Evolutionary conservation across 2,329 filamentous ascomycete species (phyloP).

Genomic region (Decorospora gaudefroyi): DNA sequence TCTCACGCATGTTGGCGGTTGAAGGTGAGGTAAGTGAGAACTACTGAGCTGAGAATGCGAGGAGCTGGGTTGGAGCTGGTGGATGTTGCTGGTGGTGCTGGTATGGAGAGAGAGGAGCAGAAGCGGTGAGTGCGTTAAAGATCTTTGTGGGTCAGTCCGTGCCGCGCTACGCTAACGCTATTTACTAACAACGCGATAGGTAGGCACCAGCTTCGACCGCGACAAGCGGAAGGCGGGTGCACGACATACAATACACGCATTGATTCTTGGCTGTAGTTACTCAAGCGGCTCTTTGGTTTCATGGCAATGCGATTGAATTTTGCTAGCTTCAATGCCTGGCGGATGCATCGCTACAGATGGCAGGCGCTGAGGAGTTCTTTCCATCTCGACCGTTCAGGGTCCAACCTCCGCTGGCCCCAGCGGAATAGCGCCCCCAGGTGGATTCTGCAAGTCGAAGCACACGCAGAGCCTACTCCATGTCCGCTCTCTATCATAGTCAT

Average conservation of each 20-base stretch:
- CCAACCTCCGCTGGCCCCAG: background rate
- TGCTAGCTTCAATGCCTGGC: no score
- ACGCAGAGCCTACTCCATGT: background rate
- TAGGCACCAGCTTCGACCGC: slow-evolving; percentile 22
- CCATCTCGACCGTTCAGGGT: no score
- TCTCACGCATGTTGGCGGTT: slow-evolving; percentile 66
- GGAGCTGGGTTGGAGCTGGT: slow-evolving; percentile 35
- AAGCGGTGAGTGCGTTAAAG: slow-evolving; percentile 38
- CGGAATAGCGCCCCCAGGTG: slow-evolving; percentile 2
- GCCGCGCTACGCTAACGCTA: slow-evolving; percentile 28
- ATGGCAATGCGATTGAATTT: no score
- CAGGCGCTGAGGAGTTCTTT: no score
- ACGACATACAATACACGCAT: slow-evolving; percentile 1
- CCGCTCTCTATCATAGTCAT: background rate
- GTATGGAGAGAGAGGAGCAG: slow-evolving; percentile 40
- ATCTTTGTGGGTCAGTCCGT: slow-evolving; percentile 30
- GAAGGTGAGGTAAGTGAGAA: slow-evolving; percentile 27
- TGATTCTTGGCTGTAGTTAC: no score
- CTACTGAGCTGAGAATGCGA: slow-evolving; percentile 40
- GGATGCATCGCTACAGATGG: no score
- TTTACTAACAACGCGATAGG: slow-evolving; percentile 23
- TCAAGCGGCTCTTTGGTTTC: no score
- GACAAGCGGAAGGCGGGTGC: background rate
- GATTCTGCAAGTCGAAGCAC: background rate
- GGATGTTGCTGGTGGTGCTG: slow-evolving; percentile 37